phyloP scores from a whole-genome alignment of 768 basidiomycete genomes.

The Russula foetens region DNA sequence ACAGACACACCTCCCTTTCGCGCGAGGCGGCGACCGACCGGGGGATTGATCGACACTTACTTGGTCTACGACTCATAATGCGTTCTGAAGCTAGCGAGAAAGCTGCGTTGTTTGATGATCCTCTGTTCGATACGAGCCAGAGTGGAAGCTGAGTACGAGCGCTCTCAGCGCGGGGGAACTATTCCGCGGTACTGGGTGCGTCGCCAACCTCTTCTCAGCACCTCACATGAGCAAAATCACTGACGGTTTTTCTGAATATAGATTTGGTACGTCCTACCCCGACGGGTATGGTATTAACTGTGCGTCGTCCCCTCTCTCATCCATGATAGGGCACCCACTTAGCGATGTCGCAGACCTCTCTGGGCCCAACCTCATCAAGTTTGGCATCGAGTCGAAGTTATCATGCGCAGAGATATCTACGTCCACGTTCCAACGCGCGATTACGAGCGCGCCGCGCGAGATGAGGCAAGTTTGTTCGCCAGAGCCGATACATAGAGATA shows the following conservation, averaged over 20 bases:
- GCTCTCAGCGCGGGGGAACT: constrained; percentile 78
- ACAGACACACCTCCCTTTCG: constrained; percentile 52
- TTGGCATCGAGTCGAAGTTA: too few relatives aligned
- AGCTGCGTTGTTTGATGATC: constrained; percentile 66
- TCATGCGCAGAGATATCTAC: too few relatives aligned
- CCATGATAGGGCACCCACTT: not conserved
- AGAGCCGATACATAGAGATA: constrained; percentile 2
- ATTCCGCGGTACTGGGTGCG: constrained; percentile 83
- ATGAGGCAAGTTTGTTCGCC: too few relatives aligned
- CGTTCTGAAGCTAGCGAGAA: constrained; percentile 44
- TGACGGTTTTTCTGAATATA: constrained; percentile 22
- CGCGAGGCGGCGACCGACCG: constrained; percentile 72
- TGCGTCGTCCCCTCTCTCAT: constrained; percentile 32
- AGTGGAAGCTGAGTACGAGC: constrained; percentile 88
- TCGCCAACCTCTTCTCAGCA: not conserved
- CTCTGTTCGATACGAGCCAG: constrained; percentile 62
- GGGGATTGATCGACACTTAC: constrained; percentile 87
- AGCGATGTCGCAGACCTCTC: not conserved
- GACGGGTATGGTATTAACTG: constrained; percentile 96
- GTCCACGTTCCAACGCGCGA: constrained; percentile 29
- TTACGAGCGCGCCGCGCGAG: not conserved
- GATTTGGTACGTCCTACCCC: constrained; percentile 71
- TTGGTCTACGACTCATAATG: constrained; percentile 68
- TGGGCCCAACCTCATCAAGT: too few relatives aligned
- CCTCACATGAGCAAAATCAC: not conserved